Conservation (phyloP, 805 yeast genomes). For the Hemisphaericaspora nanyangensis region DNA sequence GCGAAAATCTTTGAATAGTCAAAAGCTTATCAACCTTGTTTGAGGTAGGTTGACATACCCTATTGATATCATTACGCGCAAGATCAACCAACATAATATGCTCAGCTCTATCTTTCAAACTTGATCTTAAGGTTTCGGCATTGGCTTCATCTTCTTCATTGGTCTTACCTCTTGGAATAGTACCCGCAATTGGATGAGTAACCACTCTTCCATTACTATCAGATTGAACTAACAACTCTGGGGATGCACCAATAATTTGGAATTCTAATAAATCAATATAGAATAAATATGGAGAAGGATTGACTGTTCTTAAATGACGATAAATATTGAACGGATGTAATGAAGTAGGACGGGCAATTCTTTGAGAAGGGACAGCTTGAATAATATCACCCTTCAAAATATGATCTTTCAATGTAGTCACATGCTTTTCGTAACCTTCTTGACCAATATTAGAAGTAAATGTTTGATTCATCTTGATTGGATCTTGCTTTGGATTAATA, state of each 20-base stretch:
- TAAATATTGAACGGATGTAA: conserved; percentile 96
- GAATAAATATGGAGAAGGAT: conserved; percentile 96
- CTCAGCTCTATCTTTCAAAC: conserved; percentile 92
- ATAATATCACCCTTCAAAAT: conserved; percentile 89
- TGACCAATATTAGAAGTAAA: conserved; percentile 90
- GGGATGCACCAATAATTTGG: conserved; percentile 96
- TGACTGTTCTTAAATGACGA: conserved; percentile 89
- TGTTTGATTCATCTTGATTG: conserved; percentile 60
- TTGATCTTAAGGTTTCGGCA: conserved; percentile 68
- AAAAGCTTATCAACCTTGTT: conserved; percentile 85
- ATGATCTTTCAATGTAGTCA: conserved; percentile 67
- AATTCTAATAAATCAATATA: conserved; percentile 89
- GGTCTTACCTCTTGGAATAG: conserved; percentile 86
- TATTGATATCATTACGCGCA: conserved; percentile 93
- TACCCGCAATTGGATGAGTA: conserved; percentile 98
- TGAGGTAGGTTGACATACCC: conserved; percentile 85
- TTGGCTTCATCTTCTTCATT: conserved; percentile 85
- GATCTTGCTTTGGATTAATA: conserved; percentile 69
- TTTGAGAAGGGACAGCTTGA: conserved; percentile 97
- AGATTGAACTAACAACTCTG: conserved; percentile 84
- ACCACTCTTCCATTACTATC: conserved; percentile 69
- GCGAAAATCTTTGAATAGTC: conserved; percentile 90
- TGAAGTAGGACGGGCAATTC: conserved; percentile 92
- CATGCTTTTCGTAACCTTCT: conserved; percentile 88
- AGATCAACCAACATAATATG: conserved; percentile 98